Base-by-base conservation (phyloP, 2,329 filamentous ascomycete genomes). In the Talaromyces sp. region DNA sequence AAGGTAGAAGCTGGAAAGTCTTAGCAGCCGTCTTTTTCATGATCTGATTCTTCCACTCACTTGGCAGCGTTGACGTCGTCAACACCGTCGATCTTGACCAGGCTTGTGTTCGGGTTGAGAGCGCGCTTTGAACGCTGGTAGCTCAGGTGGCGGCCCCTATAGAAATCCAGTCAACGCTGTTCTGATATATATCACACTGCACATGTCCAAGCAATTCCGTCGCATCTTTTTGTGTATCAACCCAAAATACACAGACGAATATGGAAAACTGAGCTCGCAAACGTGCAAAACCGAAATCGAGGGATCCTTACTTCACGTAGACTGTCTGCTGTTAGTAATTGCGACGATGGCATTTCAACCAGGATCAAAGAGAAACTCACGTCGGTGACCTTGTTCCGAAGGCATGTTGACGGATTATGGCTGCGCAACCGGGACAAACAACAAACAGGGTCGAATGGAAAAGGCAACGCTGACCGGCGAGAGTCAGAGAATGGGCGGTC, bases 81-180 rank as follows among this genome's bases (percentile, higher is more conserved):
- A 74, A 98, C 95, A 80, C 93, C 93, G 86, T 99, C 93, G 76
- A 99, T 96, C 88, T 97, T 95, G 84, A 99, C 89, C 82, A 98
- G 86, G 79, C 90, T 73, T 74, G 90, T 96, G 82, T 89, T 88
- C 73, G 93, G 89, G 85, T 90, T 92, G 78, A 88, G 92, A 82
- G 86, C 89, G 83, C 91, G 90, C 86, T 96, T 93, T 80, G 89
- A 89, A 82, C 93, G 90, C 86, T 96, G 89, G 86, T 96, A 97
- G 84, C 89, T 93, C 83, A 98, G 84, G 88, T 98, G 93, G 83
- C 92, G 93, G 85, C 92, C 93, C 91, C 91, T 96, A 77, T 66
- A 61, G 66, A 68, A 69, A 64, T 65, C 67, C 67, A 69, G 70
- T 76, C 73, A 76, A 75, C 66, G 58, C 66, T 69, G 65, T 65